These are phyloP conservation scores for Xerocomus tenax DNA, from an alignment of 1,284 basidiomycete species.

Conservation along the genomic window DNA sequence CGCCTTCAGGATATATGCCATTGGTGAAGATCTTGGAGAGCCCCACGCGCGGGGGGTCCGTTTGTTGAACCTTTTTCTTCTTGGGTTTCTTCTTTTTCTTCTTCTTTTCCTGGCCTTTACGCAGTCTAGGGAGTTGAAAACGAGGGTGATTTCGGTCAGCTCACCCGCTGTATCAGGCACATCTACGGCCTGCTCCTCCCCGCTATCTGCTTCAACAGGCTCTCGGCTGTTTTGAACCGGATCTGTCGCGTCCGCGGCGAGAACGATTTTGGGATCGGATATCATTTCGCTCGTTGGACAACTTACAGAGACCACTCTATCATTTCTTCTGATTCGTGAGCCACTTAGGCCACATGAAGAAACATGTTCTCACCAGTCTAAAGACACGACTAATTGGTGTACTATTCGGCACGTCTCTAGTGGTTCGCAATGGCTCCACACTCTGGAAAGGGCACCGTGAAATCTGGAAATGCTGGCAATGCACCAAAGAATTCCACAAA, in stretches of 20 bases:
- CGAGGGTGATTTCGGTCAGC: not conserved
- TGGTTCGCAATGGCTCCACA: slow-evolving; percentile 52
- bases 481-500: slow-evolving; percentile 52
- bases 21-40: slow-evolving; percentile 84
- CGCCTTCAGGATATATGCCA: slow-evolving; percentile 84
- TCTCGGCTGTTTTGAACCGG: slow-evolving; percentile 12
- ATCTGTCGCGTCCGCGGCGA: slow-evolving; percentile 8
- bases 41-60: slow-evolving; percentile 89
- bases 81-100: slow-evolving; percentile 93
- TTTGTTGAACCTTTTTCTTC: slow-evolving; percentile 75
- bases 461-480: slow-evolving; percentile 80
- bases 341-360: too few species aligned
- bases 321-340: too few species aligned
- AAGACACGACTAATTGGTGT: too few species aligned
- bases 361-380: too few species aligned
- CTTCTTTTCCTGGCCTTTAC: slow-evolving; percentile 68
- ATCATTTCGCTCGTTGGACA: slow-evolving; percentile 16
- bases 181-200: slow-evolving; percentile 22
- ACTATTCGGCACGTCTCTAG: too few species aligned
- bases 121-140: not conserved
- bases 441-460: slow-evolving; percentile 58
- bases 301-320: not conserved
- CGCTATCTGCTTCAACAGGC: slow-evolving; percentile 26
- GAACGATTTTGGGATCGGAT: slow-evolving; percentile 13
- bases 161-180: slow-evolving; percentile 21